These are phyloP conservation scores for Phytophthora aleatoria DNA, from an alignment of 352 stramenopile genomes.

Conservation along the genomic window DNA sequence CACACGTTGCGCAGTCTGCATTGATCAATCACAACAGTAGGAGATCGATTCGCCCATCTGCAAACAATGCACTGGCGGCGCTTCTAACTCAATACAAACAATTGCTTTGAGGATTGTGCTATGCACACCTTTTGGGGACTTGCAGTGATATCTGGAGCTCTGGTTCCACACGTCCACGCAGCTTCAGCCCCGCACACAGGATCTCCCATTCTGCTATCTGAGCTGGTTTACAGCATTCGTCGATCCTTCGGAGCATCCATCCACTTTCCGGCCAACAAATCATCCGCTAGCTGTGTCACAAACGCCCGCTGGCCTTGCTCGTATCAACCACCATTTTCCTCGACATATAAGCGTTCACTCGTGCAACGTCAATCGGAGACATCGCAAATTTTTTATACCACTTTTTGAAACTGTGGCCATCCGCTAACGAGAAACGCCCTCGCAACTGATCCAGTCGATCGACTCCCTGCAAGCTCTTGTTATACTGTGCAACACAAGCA, in stretches of 20 bases:
- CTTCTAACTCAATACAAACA: background rate
- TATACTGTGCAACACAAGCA: slow-evolving; percentile 21
- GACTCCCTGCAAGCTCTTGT: slow-evolving; percentile 36
- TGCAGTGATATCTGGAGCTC: background rate
- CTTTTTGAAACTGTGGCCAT: slow-evolving; percentile 33
- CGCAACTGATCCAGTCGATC: slow-evolving; percentile 37
- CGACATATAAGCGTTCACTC: slow-evolving; percentile 19
- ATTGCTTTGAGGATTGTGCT: slow-evolving; percentile 14
- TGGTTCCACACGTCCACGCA: no score
- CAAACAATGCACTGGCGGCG: background rate
- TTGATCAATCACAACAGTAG: slow-evolving; percentile 6
- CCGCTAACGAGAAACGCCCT: slow-evolving; percentile 25
- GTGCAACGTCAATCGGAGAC: slow-evolving; percentile 29
- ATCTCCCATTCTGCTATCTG: no score
- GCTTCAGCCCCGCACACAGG: no score
- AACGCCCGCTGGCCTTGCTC: slow-evolving; percentile 17
- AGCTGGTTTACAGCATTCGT: no score
- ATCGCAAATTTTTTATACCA: slow-evolving; percentile 39
- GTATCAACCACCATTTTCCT: background rate
- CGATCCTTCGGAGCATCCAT: no score
- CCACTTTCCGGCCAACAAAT: background rate
- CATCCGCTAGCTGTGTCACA: slow-evolving; percentile 13
- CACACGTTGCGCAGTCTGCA: slow-evolving; percentile 9
- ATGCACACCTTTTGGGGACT: slow-evolving; percentile 10
- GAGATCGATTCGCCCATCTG: background rate